Conservation (phyloP, 2,329 filamentous ascomycete genomes). For the Exophiala bonariae region DNA sequence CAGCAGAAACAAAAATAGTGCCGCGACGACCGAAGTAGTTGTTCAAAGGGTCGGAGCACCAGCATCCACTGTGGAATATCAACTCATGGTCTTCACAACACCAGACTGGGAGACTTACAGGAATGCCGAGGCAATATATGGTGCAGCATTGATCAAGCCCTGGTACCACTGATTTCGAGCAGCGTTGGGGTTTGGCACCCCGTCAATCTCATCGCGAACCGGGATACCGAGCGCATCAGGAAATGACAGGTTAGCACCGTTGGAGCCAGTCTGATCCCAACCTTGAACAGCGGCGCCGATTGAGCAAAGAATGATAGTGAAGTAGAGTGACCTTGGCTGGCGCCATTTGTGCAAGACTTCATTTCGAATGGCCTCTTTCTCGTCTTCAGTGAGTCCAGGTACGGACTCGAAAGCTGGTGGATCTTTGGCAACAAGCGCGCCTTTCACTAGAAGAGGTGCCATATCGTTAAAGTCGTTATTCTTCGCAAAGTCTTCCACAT, state of each 20-base stretch:
- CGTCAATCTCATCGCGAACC: constrained; percentile 27
- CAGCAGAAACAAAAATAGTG: constrained; percentile 59
- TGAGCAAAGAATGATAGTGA: constrained; percentile 53
- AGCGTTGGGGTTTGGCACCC: constrained; percentile 34
- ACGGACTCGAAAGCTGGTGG: constrained; percentile 47
- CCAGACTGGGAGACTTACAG: constrained; percentile 54
- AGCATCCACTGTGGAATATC: constrained; percentile 62
- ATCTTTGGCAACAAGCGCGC: constrained; percentile 51
- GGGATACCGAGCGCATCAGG: constrained; percentile 48
- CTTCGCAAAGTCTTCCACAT: constrained; percentile 45
- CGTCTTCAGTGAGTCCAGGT: constrained; percentile 42
- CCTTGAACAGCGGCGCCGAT: constrained; percentile 52
- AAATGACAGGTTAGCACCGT: constrained; percentile 55
- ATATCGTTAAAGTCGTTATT: constrained; percentile 43
- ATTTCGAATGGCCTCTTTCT: constrained; percentile 43
- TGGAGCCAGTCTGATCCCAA: constrained; percentile 56
- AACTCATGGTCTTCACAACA: constrained; percentile 51
- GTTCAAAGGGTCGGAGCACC: constrained; percentile 73
- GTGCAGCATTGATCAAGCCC: constrained; percentile 60
- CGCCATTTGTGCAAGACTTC: constrained; percentile 52
- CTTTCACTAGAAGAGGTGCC: constrained; percentile 45
- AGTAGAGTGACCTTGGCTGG: constrained; percentile 50
- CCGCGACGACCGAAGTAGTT: constrained; percentile 68
- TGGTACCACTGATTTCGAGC: constrained; percentile 55
- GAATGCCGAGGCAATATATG: constrained; percentile 50